Percentiles rank a stretch among this genome's conserved stretches.
phyloP scores from a whole-genome alignment of 2,329 filamentous ascomycete genomes.

The Graphilbum ipis-grandicollis region DNA sequence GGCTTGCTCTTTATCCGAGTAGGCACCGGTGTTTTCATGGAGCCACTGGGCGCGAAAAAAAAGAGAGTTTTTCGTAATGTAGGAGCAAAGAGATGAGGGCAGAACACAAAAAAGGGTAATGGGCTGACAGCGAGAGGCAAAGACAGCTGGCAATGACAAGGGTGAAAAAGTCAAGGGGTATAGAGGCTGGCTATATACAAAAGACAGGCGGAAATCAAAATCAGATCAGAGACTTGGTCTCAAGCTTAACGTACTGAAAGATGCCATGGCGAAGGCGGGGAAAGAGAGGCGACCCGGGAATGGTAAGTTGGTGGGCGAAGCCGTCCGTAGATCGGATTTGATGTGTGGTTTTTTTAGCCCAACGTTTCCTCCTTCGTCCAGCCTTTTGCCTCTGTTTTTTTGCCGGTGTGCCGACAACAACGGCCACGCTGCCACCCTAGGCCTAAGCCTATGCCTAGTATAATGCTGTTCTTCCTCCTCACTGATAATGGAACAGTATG shows the following conservation, averaged over 20 bases:
- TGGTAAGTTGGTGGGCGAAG: too few relatives aligned
- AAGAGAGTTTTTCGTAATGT: background rate
- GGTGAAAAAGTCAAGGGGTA: too few relatives aligned
- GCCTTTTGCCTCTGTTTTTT: too few relatives aligned
- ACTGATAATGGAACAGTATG: background rate
- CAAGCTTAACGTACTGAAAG: slow-evolving; percentile 9
- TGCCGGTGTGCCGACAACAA: too few relatives aligned
- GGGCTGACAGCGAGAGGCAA: slow-evolving; percentile 21
- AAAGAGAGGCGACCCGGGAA: background rate
- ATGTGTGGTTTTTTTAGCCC: too few relatives aligned
- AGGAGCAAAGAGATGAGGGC: background rate
- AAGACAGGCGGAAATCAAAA: slow-evolving; percentile 23
- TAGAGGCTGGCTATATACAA: too few relatives aligned
- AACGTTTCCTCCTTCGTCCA: too few relatives aligned
- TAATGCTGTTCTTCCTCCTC: background rate
- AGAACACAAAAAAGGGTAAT: background rate
- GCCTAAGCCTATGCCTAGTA: too few relatives aligned
- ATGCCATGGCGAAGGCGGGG: slow-evolving; percentile 24
- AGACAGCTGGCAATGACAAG: background rate
- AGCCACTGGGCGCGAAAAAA: background rate
- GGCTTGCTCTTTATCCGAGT: background rate
- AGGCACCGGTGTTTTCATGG: background rate
- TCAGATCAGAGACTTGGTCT: too few relatives aligned
- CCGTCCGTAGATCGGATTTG: too few relatives aligned
- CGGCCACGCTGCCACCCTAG: too few relatives aligned